Conservation (phyloP, 257 asterid genomes). For the Forsythia viridissima region DNA sequence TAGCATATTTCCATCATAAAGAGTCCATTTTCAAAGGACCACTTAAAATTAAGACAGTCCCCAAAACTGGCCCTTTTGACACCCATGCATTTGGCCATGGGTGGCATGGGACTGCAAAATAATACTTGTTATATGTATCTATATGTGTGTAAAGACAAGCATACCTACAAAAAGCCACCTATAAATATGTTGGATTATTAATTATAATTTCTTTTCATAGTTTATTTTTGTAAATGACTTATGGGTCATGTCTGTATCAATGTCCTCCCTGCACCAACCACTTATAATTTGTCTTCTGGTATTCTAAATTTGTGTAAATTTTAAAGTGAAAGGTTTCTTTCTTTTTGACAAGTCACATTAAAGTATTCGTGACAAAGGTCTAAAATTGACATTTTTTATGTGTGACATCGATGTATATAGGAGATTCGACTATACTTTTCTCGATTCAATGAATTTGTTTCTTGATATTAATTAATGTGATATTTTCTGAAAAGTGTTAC, state of each 20-base stretch:
- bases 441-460: too few species aligned
- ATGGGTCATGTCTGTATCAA: conserved; percentile 39
- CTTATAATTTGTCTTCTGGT: conserved; percentile 20
- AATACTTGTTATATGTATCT: not conserved
- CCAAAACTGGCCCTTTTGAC: conserved; percentile 20
- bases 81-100: conserved; percentile 23
- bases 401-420: too few species aligned
- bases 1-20: conserved; percentile 15
- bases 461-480: too few species aligned
- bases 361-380: too few species aligned
- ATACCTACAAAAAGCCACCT: conserved; percentile 1
- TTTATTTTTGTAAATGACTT: conserved; percentile 28
- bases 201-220: conserved; percentile 21
- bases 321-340: conserved; percentile 15
- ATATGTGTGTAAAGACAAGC: conserved; percentile 15
- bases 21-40: conserved; percentile 29
- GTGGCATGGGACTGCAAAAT: conserved; percentile 13
- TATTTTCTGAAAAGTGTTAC: too few species aligned
- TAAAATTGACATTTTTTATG: too few species aligned
- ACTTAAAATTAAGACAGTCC: conserved; percentile 31
- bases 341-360: not conserved
- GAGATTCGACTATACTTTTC: too few species aligned
- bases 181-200: conserved; percentile 15
- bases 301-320: conserved; percentile 6
- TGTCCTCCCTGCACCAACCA: conserved; percentile 36